Evolutionary conservation across 2,329 filamentous ascomycete genomes (phyloP), one percentile per base, ranked within the genome.

Genomic region (Rutstroemia sp.): DNA sequence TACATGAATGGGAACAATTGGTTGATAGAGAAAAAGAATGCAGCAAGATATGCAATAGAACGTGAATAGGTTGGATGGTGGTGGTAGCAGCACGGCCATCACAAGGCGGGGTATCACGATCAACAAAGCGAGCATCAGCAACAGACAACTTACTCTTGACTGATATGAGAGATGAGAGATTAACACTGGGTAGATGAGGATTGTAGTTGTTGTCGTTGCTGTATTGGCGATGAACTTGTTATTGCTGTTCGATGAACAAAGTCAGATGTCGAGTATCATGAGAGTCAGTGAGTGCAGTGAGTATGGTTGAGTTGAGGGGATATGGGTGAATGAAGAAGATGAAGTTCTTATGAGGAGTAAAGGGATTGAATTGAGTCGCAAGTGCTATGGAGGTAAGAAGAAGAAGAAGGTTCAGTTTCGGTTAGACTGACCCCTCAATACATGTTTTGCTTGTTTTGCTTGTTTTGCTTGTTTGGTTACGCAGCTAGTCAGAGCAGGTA

Each of bases 91-190:
- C 18, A 42, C 18, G 39, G 7, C 19, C 18, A 46, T 21, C 7
- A 23, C 12, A 44, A 55, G 53, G 53, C 53, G 53, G 53, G 52
- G 53, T 48, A 48, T 27, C 14, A 34, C 16, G 45, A 44, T 55
- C n/a, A 25, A 55, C 38, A 51, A 50, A 55, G 53, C 46, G 27
- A 44, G 9, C 21, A 19, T 27, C 34, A 48, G 19, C 19, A 18
- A 42, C 6, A 18, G 16, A 18, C 23, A 16, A 55, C 53, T 51
- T 51, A 55, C 53, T 55, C 25, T 45, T 55, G 46, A 52, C 21
- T 21, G 49, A 57, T 57, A 55, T 53, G 48, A 48, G 58, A 23
- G 25, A 42, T 50, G 47, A 48, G 58, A 19, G 25, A 42, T 49
- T 37, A 2, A 45, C 21, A 37, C 10, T 27, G 23, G 2, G 2